These are phyloP conservation scores for Geosmithia flava DNA, from an alignment of 2,329 filamentous ascomycete genomes.

Conservation along the genomic window DNA sequence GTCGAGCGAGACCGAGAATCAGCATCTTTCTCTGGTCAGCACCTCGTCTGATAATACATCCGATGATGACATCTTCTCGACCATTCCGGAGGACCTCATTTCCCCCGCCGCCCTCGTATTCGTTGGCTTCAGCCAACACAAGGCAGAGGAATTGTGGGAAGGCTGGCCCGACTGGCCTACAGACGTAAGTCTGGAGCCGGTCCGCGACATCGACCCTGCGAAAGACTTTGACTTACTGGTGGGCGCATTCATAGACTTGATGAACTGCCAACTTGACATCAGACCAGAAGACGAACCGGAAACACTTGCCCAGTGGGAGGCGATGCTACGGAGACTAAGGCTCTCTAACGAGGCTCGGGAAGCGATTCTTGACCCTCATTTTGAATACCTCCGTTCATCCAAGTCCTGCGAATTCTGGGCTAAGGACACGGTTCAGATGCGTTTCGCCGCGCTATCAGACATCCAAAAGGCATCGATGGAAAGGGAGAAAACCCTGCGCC, in stretches of 20 bases:
- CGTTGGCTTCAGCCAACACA: constrained; percentile 5
- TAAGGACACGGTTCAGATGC: constrained; percentile 6
- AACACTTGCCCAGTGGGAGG: neutral
- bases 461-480: constrained; percentile 4
- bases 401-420: constrained; percentile 7
- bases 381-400: constrained; percentile 5
- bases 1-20: constrained; percentile 6
- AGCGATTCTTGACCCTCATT: constrained; percentile 8
- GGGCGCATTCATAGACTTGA: neutral
- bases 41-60: neutral
- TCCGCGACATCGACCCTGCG: neutral
- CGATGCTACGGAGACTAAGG: neutral
- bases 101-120: constrained; percentile 6
- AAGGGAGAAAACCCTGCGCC: neutral
- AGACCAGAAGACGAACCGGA: neutral
- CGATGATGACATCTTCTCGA: constrained; percentile 2
- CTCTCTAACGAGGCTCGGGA: constrained; percentile 3
- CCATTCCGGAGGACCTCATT: constrained; percentile 6
- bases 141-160: constrained; percentile 6
- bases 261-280: neutral
- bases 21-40: constrained; percentile 3
- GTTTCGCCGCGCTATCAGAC: constrained; percentile 5
- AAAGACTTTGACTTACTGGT: neutral
- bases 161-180: constrained; percentile 6
- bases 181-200: neutral